Evolutionary conservation across 352 stramenopile species (phyloP), one percentile per base, ranked within the genome.

Genomic region (Globisporangium splendens): DNA sequence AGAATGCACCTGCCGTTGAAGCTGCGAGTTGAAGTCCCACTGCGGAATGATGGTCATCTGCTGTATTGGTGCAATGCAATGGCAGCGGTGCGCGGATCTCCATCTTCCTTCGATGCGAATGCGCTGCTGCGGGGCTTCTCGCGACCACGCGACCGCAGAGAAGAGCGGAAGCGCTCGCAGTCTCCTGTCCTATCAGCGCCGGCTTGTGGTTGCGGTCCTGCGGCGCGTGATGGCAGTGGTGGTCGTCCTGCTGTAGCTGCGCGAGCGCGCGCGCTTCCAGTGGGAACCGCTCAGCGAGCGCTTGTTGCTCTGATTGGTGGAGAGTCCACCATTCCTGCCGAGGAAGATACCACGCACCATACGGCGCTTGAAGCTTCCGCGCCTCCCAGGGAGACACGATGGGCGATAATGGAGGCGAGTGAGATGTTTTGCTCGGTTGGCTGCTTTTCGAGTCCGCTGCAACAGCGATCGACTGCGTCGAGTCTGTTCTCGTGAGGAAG

Each of bases 331-430:
- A 89, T 49, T 86, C 59, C 1, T 65, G 61, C 8, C 66, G 66
- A 0, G 79, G 79, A 10, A 86, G 56, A 47, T 89, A 89, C 79
- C 79, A 86, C 20, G 76, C 70, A 12, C 78, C 78, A 50, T 88
- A 88, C 6, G 65, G 50, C 1, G 61, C 48, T 50, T 73, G 61
- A 13, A 54, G 17, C 22, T 61, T 61, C 44, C 47, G 55, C 10
- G 24, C 46, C n/a, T 61, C 55, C 21, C 55, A 46, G 2, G 55
- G 55, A 7, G 55, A 44, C 21, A 55, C 21, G 12, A 55, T 17
- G 3, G 55, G 55, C 21, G 55, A 50, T 39, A 54, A 44, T 12
- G 46, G 51, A 35, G n/a, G 51, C 10, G 22, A 48, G 8, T 38
- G n/a, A 49, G 41, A 21, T 8, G 24, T 8, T 35, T 18, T 33